phyloP scores from a whole-genome alignment of 352 stramenopile genomes.

The Pythium dissotocum region DNA sequence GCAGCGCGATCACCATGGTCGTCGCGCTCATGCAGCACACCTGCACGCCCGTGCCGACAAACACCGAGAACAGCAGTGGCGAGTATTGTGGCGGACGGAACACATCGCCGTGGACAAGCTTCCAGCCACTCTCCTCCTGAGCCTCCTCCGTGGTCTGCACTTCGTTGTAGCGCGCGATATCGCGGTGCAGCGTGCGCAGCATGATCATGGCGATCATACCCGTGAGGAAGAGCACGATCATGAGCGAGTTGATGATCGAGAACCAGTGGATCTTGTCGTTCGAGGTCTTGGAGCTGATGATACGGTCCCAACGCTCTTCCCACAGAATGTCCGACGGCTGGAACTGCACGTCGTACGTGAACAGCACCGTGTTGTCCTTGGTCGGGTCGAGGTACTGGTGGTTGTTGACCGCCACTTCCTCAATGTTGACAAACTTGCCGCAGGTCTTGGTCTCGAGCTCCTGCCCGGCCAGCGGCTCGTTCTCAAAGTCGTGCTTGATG shows the following conservation, averaged over 20 bases:
- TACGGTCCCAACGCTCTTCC: constrained; percentile 99
- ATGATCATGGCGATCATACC: constrained; percentile 99
- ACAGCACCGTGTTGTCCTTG: constrained; percentile 91
- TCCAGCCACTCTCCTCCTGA: constrained; percentile 96
- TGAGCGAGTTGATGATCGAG: constrained; percentile 99
- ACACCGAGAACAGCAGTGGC: constrained; percentile 94
- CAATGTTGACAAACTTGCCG: constrained; percentile 89
- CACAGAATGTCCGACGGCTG: constrained; percentile 94
- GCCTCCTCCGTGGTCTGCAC: constrained; percentile 93
- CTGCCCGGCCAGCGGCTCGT: constrained; percentile 75
- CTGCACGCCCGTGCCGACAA: constrained; percentile 96
- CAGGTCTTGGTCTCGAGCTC: constrained; percentile 84
- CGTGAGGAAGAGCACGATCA: constrained; percentile 99
- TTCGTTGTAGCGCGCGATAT: constrained; percentile 98
- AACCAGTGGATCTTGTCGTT: constrained; percentile 99
- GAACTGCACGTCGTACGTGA: constrained; percentile 99
- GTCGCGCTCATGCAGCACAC: constrained; percentile 94
- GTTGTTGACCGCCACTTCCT: constrained; percentile 77
- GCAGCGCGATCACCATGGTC: constrained; percentile 94
- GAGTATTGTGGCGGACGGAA: constrained; percentile 95
- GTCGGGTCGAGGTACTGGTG: constrained; percentile 81
- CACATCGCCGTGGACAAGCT: constrained; percentile 97
- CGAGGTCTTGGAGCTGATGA: constrained; percentile 94
- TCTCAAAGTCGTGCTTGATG: constrained; percentile 92
- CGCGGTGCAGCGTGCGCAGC: constrained; percentile 97